Conservation (phyloP, 139 green algal genomes). For the Asterochloris sp. region DNA sequence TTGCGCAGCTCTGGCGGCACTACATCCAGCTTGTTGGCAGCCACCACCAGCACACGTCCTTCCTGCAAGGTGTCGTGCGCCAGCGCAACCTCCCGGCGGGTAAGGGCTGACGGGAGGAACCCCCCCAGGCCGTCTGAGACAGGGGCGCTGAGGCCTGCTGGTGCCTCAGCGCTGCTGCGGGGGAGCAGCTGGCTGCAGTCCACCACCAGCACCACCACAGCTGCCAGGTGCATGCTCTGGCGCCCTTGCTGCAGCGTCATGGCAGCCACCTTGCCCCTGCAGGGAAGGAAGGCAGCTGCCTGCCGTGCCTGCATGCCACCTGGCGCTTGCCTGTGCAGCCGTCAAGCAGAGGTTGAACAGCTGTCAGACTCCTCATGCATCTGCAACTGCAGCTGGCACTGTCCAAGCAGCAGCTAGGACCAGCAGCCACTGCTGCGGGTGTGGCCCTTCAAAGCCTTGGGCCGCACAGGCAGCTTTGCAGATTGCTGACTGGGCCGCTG, state of each 20-base stretch:
- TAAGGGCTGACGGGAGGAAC: too few species aligned
- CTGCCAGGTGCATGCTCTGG: conserved; percentile 51
- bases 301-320: too few species aligned
- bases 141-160: conserved; percentile 30
- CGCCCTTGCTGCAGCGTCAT: conserved; percentile 11
- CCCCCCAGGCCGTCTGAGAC: not conserved
- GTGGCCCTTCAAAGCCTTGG: not conserved
- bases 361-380: too few species aligned
- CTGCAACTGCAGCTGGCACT: too few species aligned
- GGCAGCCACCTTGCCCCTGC: conserved; percentile 8
- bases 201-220: conserved; percentile 87
- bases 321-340: too few species aligned
- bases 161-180: not conserved
- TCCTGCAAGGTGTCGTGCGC: conserved; percentile 46
- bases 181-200: conserved; percentile 44
- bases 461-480: conserved; percentile 68
- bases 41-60: conserved; percentile 70
- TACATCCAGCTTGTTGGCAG: conserved; percentile 78
- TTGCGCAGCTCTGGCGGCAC: conserved; percentile 24
- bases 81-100: conserved; percentile 57
- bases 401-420: too few species aligned
- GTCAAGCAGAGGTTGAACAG: too few species aligned
- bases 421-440: too few species aligned
- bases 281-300: not conserved
- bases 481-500: conserved; percentile 53